Conservation (phyloP, 352 stramenopile species). For the Phytopythium sindhum region DNA sequence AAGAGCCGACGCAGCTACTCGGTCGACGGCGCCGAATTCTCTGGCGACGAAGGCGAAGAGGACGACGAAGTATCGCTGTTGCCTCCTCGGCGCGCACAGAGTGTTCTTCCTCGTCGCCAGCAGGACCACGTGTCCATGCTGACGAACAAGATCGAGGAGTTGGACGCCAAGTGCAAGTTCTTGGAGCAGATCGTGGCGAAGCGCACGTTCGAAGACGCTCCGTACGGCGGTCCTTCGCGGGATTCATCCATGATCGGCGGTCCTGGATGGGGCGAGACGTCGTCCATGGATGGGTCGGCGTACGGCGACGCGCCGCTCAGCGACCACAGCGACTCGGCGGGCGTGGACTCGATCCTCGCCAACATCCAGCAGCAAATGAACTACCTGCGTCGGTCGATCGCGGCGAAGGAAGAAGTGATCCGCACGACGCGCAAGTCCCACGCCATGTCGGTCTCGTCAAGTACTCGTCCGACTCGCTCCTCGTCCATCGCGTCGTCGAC, state of each 20-base stretch:
- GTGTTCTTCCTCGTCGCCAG: slow-evolving; percentile 43
- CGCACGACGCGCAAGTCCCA: slow-evolving; percentile 47
- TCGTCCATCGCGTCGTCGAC: slow-evolving; percentile 61
- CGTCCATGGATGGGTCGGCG: slow-evolving; percentile 15
- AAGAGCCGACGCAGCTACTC: slow-evolving; percentile 42
- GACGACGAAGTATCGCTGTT: slow-evolving; percentile 42
- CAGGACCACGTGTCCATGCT: slow-evolving; percentile 61
- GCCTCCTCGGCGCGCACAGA: slow-evolving; percentile 51
- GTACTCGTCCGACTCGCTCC: slow-evolving; percentile 56
- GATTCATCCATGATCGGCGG: slow-evolving; percentile 20
- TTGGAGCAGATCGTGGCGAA: slow-evolving; percentile 68
- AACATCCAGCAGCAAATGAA: slow-evolving; percentile 85
- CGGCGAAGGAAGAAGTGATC: slow-evolving; percentile 53
- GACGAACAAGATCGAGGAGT: slow-evolving; percentile 66
- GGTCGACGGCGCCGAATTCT: slow-evolving; percentile 34
- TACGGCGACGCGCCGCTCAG: slow-evolving; percentile 23
- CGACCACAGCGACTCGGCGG: slow-evolving; percentile 29
- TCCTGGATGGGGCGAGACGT: slow-evolving; percentile 18
- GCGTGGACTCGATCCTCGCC: slow-evolving; percentile 71
- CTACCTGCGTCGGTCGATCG: slow-evolving; percentile 67
- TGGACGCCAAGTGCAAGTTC: slow-evolving; percentile 80
- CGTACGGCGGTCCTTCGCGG: slow-evolving; percentile 7
- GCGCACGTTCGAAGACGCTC: slow-evolving; percentile 39
- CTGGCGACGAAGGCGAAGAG: slow-evolving; percentile 32
- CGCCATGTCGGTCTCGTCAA: slow-evolving; percentile 60